Conservation (phyloP, 2,329 filamentous ascomycete genomes). For the Grosmannia clavigera region DNA sequence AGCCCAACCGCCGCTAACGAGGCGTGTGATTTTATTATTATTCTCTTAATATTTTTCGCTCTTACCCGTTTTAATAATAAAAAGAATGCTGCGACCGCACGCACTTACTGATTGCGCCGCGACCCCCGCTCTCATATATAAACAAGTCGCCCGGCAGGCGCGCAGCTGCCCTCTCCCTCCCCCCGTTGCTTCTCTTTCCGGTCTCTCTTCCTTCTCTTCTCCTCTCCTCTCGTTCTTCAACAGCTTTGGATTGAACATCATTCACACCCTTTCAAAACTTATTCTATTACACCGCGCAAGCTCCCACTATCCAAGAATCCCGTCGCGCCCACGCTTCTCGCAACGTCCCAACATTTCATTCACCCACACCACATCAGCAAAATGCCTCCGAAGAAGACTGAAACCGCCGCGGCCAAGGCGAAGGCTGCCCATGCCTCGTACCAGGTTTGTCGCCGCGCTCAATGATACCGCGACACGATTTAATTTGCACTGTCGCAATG, state of each 20-base stretch:
- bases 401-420: slow-evolving; percentile 32
- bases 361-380: slow-evolving; percentile 11
- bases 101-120: slow-evolving; percentile 42
- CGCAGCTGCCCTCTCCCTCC: slow-evolving; percentile 28
- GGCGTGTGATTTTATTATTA: slow-evolving; percentile 13
- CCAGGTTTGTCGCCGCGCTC: slow-evolving; percentile 34
- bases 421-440: slow-evolving; percentile 41
- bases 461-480: not conserved
- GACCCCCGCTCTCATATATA: slow-evolving; percentile 45
- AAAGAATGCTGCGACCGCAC: not conserved
- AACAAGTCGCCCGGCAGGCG: slow-evolving; percentile 44
- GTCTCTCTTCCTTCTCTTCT: slow-evolving; percentile 1
- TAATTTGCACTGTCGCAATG: not conserved
- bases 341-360: not conserved
- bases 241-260: not conserved
- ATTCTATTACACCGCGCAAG: not conserved
- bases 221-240: not conserved
- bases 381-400: slow-evolving; percentile 50
- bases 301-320: slow-evolving; percentile 6
- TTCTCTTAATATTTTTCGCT: slow-evolving; percentile 2
- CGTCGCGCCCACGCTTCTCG: slow-evolving; percentile 10
- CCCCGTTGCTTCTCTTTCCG: slow-evolving; percentile 27
- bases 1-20: slow-evolving; percentile 5
- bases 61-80: not conserved
- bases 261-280: slow-evolving; percentile 9